A percentile compares a stretch with the other conserved stretches of the same genome.
Evolutionary conservation across 2,329 filamentous ascomycete genomes (phyloP).

Genomic region (Colletotrichum shisoi): DNA sequence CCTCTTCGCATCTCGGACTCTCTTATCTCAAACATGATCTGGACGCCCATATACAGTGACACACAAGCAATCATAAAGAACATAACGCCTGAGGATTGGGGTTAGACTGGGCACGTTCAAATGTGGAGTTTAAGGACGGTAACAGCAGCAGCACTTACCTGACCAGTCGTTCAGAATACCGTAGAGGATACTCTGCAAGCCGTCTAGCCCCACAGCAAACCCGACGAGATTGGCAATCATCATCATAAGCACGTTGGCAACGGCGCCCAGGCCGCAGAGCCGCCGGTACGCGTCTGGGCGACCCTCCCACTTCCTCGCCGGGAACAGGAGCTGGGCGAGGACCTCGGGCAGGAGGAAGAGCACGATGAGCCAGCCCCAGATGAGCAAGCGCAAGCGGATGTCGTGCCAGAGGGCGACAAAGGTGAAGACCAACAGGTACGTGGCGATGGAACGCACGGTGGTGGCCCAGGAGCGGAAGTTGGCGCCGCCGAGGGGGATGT

Average conservation of each 20-base stretch:
- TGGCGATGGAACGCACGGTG: conserved; percentile 69
- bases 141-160: conserved; percentile 53
- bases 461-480: conserved; percentile 57
- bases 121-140: background rate
- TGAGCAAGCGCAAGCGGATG: conserved; percentile 85
- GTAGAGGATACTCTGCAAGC: conserved; percentile 76
- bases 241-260: conserved; percentile 91
- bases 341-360: conserved; percentile 93
- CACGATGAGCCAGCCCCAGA: conserved; percentile 97
- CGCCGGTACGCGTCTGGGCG: conserved; percentile 78
- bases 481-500: conserved; percentile 84
- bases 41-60: conserved; percentile 83
- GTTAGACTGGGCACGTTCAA: conserved; percentile 2
- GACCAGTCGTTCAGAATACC: conserved; percentile 80
- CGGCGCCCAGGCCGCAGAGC: conserved; percentile 80
- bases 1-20: conserved; percentile 84
- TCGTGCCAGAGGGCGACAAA: conserved; percentile 99
- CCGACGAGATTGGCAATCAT: conserved; percentile 94
- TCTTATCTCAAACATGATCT: conserved; percentile 96
- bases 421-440: conserved; percentile 87
- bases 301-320: conserved; percentile 72
- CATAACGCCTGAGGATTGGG: conserved; percentile 61
- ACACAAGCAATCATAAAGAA: conserved; percentile 77
- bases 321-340: conserved; percentile 75
- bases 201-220: conserved; percentile 91